Evolutionary conservation across 75 land plant genomes (phyloP).

Genomic region (Cunninghamia lanceolata): DNA sequence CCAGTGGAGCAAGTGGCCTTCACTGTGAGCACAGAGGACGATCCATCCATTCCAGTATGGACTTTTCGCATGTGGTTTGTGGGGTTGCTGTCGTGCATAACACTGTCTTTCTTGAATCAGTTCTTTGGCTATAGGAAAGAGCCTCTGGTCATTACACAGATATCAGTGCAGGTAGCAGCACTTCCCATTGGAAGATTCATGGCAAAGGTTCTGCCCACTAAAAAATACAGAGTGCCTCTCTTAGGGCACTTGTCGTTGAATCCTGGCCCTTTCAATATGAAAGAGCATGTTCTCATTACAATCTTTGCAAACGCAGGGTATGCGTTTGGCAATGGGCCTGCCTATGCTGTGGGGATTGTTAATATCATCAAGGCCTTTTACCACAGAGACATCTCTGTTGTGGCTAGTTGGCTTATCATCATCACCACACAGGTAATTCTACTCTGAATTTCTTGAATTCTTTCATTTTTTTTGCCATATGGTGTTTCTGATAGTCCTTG

Average conservation of each 20-base stretch:
- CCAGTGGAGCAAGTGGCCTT: conserved; percentile 65
- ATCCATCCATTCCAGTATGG: conserved; percentile 58
- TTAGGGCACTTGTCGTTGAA: neutral
- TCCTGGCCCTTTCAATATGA: conserved; percentile 76
- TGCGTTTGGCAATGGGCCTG: conserved; percentile 52
- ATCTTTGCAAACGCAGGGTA: conserved; percentile 77
- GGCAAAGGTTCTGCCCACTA: conserved; percentile 24
- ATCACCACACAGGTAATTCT: conserved; percentile 67
- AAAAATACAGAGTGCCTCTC: neutral
- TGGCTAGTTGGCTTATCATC: conserved; percentile 48
- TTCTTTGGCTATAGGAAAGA: conserved; percentile 53
- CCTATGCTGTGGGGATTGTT: conserved; percentile 15
- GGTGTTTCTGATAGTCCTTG: neutral
- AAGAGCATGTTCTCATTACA: conserved; percentile 86
- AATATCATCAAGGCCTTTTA: conserved; percentile 75
- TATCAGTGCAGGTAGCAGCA: conserved; percentile 37
- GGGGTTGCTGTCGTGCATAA: conserved; percentile 57
- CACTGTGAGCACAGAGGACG: conserved; percentile 59
- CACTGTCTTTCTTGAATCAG: conserved; percentile 72
- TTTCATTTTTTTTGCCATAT: neutral
- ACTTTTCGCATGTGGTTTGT: conserved; percentile 83
- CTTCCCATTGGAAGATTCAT: conserved; percentile 69
- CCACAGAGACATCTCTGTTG: conserved; percentile 38
- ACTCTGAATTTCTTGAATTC: neutral
- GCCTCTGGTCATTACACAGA: no score